Conservation (phyloP, 2,329 filamentous ascomycete genomes). For the Diaporthe caulivora region DNA sequence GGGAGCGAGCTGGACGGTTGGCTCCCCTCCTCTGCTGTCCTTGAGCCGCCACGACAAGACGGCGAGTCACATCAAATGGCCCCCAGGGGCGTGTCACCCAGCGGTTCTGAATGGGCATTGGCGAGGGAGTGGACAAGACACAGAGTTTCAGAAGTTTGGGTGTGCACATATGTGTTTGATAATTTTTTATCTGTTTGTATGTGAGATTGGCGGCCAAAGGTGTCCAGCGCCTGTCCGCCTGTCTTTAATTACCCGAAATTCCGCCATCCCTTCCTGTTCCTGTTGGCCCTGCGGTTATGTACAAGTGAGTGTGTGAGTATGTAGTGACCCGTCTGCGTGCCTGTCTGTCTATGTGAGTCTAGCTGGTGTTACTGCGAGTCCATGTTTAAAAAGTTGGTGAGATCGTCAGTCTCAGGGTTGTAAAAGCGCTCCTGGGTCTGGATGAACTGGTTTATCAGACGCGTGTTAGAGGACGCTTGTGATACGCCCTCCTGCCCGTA, state of each 20-base stretch:
- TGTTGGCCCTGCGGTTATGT: background rate
- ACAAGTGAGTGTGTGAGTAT: slow-evolving; percentile 24
- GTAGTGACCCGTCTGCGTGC: background rate
- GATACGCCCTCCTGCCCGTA: slow-evolving; percentile 19
- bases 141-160: background rate
- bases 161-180: background rate
- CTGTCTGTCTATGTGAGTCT: background rate
- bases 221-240: slow-evolving; percentile 21
- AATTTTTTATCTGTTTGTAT: background rate
- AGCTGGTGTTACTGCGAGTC: slow-evolving; percentile 28
- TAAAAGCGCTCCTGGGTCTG: slow-evolving; percentile 32
- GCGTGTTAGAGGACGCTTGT: slow-evolving; percentile 21
- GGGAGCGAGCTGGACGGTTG: background rate
- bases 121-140: background rate
- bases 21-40: too few species aligned
- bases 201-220: background rate
- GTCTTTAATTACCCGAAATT: background rate
- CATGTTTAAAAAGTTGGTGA: slow-evolving; percentile 36
- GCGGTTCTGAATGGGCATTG: background rate
- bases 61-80: background rate
- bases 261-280: background rate
- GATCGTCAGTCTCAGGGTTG: slow-evolving; percentile 24
- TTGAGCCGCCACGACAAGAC: background rate
- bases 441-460: slow-evolving; percentile 28
- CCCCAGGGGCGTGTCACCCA: background rate